phyloP scores from a whole-genome alignment of 176 grass and related monocot species.

The Leersia perrieri region DNA sequence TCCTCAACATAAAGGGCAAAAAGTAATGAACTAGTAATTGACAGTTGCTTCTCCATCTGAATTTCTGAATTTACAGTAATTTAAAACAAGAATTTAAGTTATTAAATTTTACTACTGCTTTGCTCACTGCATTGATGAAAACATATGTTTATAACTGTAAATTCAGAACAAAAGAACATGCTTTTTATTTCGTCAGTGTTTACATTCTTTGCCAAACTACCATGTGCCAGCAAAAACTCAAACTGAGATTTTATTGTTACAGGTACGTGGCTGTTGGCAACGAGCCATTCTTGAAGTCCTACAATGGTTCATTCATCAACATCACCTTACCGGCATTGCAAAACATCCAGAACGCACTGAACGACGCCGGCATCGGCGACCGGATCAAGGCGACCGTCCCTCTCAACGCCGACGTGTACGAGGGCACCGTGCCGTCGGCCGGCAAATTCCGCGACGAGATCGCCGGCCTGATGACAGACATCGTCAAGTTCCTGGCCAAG shows the following conservation, averaged over 20 bases:
- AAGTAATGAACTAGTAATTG: background rate
- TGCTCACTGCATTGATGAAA: background rate
- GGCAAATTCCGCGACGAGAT: conserved; percentile 55
- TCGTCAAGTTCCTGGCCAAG: conserved; percentile 63
- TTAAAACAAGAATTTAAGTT: background rate
- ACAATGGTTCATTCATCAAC: conserved; percentile 61
- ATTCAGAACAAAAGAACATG: background rate
- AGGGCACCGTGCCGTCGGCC: conserved; percentile 56
- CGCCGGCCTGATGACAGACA: conserved; percentile 53
- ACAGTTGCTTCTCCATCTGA: background rate
- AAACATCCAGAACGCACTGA: conserved; percentile 65
- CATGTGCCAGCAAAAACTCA: background rate
- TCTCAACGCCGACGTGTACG: conserved; percentile 72
- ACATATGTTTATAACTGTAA: background rate
- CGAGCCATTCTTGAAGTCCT: conserved; percentile 58
- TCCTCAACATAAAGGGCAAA: background rate
- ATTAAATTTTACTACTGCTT: background rate
- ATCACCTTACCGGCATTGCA: conserved; percentile 55
- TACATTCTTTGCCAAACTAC: background rate
- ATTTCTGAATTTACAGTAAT: background rate
- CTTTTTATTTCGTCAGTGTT: background rate
- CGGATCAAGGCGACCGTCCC: conserved; percentile 65
- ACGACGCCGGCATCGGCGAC: conserved; percentile 59
- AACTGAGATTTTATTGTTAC: conserved; percentile 2
- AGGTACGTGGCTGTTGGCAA: conserved; percentile 72